These are phyloP conservation scores for Mucor plumbeus DNA, from an alignment of 371 early-diverging fungal species.

Conservation along the genomic window DNA sequence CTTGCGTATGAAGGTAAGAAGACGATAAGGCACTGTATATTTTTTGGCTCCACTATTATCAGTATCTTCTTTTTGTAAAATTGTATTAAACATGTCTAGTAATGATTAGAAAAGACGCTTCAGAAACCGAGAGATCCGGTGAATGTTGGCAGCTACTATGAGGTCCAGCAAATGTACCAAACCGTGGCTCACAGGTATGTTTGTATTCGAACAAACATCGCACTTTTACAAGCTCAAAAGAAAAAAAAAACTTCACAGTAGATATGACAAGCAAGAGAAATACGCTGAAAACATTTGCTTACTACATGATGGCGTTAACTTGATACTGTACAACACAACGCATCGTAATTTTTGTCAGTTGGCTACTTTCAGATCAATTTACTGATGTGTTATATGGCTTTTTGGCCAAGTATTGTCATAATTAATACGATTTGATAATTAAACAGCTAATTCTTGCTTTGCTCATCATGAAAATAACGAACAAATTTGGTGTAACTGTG, in stretches of 20 bases:
- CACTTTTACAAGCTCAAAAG: background rate
- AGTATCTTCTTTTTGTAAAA: conserved; percentile 3
- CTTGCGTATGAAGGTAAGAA: too few species aligned
- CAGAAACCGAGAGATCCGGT: conserved; percentile 71
- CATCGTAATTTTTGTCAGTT: too few species aligned
- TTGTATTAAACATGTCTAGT: conserved; percentile 39
- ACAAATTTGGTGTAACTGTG: too few species aligned
- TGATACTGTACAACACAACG: conserved; percentile 78
- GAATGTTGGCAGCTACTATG: conserved; percentile 85
- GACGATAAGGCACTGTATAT: too few species aligned
- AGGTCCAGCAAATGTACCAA: conserved; percentile 92
- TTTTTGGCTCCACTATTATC: too few species aligned
- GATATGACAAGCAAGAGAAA: conserved; percentile 86
- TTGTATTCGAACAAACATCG: background rate
- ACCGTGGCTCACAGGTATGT: conserved; percentile 84
- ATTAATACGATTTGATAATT: too few species aligned
- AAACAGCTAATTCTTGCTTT: too few species aligned
- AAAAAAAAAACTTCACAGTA: too few species aligned
- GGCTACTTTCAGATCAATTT: too few species aligned
- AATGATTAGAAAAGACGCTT: conserved; percentile 72
- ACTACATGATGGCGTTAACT: conserved; percentile 76
- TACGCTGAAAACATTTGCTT: conserved; percentile 78
- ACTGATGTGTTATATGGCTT: too few species aligned
- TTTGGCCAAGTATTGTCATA: too few species aligned
- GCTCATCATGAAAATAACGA: too few species aligned